Conservation (phyloP, 140 eudicot genomes). For the Anethum foeniculum region DNA sequence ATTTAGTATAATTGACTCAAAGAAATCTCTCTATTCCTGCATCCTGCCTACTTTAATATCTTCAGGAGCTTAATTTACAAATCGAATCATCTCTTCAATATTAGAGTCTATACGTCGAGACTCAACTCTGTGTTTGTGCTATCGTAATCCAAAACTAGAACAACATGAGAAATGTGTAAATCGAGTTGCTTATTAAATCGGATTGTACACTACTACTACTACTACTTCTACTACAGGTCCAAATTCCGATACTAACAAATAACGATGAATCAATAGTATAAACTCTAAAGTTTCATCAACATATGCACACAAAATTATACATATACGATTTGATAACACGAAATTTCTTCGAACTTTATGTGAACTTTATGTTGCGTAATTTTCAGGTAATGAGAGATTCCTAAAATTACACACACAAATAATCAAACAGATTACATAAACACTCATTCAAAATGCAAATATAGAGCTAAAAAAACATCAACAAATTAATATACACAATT, state of each 20-base stretch:
- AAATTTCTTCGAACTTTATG: no score
- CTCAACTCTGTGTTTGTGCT: background rate
- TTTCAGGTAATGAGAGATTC: background rate
- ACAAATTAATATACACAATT: background rate
- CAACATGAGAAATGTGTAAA: no score
- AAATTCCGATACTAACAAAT: background rate
- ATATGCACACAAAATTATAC: background rate
- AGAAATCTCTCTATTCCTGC: background rate
- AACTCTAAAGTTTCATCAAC: background rate
- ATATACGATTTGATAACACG: background rate
- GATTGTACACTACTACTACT: background rate
- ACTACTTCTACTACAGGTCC: background rate
- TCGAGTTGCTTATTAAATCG: background rate
- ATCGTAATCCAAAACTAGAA: background rate
- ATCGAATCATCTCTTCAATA: background rate
- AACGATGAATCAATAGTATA: no score
- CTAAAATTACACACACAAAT: slow-evolving; percentile 1
- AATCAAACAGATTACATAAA: slow-evolving; percentile 18
- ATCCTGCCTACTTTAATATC: background rate
- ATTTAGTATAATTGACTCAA: background rate
- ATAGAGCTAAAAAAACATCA: background rate
- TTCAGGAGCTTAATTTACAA: background rate
- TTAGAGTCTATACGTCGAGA: background rate
- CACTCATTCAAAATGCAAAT: background rate
- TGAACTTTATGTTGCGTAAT: background rate